phyloP scores from a whole-genome alignment of 2,329 filamentous ascomycete genomes.

The Trichoderma citrinoviride region DNA sequence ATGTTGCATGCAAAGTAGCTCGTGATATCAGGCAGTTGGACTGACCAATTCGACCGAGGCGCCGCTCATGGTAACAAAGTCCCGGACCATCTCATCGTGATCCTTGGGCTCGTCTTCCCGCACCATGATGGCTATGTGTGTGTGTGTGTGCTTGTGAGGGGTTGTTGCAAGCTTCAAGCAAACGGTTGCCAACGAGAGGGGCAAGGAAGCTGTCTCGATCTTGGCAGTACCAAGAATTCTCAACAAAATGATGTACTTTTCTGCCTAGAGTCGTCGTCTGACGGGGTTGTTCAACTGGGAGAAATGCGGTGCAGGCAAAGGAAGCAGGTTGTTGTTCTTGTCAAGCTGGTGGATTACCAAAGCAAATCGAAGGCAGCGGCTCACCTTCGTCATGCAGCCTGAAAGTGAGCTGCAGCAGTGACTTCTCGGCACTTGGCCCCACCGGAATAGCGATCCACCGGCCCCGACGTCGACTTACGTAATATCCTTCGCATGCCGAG shows the following conservation, averaged over 20 bases:
- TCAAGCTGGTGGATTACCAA: constrained; percentile 4
- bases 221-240: neutral
- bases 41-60: constrained; percentile 32
- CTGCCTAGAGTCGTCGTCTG: neutral
- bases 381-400: constrained; percentile 24
- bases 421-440: constrained; percentile 25
- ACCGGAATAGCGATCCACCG: constrained; percentile 35
- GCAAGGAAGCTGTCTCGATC: neutral
- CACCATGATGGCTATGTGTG: constrained; percentile 30
- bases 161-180: neutral
- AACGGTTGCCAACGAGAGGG: neutral
- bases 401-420: neutral
- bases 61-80: constrained; percentile 32
- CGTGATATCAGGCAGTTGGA: neutral
- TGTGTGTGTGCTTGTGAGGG: neutral
- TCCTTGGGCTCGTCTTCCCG: constrained; percentile 26
- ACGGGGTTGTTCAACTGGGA: neutral
- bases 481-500: constrained; percentile 22
- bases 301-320: neutral
- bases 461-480: constrained; percentile 24
- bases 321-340: neutral
- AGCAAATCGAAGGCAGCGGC: constrained; percentile 23
- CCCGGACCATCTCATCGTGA: constrained; percentile 30
- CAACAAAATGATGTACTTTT: neutral
- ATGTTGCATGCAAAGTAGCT: neutral